Base-by-base conservation (phyloP, 2,329 filamentous ascomycete species). In the Aspergillus fischeri region DNA sequence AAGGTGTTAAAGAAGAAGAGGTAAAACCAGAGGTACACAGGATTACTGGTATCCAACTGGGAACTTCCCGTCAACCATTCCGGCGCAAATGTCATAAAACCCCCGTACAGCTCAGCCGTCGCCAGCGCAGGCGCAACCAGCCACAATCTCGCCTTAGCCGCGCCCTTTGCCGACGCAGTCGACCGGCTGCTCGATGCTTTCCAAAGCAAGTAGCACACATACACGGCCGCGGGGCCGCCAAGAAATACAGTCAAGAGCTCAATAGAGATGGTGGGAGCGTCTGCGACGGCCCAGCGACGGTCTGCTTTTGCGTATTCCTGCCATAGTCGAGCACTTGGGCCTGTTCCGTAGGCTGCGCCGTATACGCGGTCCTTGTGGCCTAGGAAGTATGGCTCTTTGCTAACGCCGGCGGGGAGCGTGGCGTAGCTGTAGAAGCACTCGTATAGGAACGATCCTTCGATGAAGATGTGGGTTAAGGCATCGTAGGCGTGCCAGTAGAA, bases 401-500 rank as follows among this genome's bases (percentile, higher is more conserved):
- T 59, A 27, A 65, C 54, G n/a, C 66, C 67, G 42, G 73, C 73
- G 7, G 78, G 74, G 42, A 83, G 71, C 21, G 73, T 67, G 50
- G 75, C 75, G 67, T 79, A 86, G 64, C 82, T 82, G 81, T 92
- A 93, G 82, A 97, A 95, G 79, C 91, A 96, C 77, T 96, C 91
- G 81, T 92, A 97, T 25, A 97, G 85, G 75, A 91, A 97, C 68
- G 86, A 88, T 54, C 91, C 92, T 78, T 97, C 93, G 72, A 97
- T 89, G 72, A 91, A 80, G 75, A 95, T 86, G 78, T 99, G 94
- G 68, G 92, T 93, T 47, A 97, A 83, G 32, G 91, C 91, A 74
- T 97, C 92, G 77, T 96, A 95, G 41, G 90, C 83, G 78, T 97
- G 92, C 93, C 93, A 97, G 76, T 95, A 84, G 81, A 96, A 96